Evolutionary conservation across 2,329 filamentous ascomycete genomes (phyloP).

Genomic region (Rosellinia necatrix): DNA sequence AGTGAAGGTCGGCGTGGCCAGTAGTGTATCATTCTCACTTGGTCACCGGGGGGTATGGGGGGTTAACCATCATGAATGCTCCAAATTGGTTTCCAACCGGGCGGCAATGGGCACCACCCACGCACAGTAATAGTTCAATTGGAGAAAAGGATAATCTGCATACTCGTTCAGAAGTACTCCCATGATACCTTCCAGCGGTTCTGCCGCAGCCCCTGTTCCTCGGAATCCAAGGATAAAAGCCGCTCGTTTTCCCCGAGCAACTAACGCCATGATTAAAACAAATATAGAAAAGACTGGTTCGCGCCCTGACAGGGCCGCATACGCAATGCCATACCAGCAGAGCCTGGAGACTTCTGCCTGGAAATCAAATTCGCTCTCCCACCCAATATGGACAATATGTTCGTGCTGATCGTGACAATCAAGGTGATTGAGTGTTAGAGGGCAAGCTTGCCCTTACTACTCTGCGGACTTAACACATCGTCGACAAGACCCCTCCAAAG

Average conservation of each 20-base stretch:
- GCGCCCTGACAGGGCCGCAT: neutral
- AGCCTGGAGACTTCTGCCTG: neutral
- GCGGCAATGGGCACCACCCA: conserved; percentile 4
- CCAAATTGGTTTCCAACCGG: neutral
- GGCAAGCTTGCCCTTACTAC: conserved; percentile 37
- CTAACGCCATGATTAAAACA: conserved; percentile 24
- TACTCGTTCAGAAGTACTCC: neutral
- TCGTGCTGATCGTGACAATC: conserved; percentile 23
- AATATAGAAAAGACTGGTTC: conserved; percentile 8
- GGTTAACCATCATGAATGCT: conserved; percentile 3
- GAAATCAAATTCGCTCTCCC: conserved; percentile 10
- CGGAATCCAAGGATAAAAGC: neutral
- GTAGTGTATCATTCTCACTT: no score
- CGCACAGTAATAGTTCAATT: conserved; percentile 12
- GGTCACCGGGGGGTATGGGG: no score
- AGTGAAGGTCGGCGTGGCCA: no score
- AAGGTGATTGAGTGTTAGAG: conserved; percentile 25
- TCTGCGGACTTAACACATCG: conserved; percentile 40
- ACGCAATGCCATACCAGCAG: neutral
- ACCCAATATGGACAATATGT: conserved; percentile 4
- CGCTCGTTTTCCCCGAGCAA: neutral
- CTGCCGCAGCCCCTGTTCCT: conserved; percentile 2
- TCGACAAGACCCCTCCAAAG: conserved; percentile 63
- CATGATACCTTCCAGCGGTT: conserved; percentile 1
- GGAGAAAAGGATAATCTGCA: conserved; percentile 1